phyloP scores from a whole-genome alignment of 2,329 filamentous ascomycete species.

The Xylariaceae sp. region DNA sequence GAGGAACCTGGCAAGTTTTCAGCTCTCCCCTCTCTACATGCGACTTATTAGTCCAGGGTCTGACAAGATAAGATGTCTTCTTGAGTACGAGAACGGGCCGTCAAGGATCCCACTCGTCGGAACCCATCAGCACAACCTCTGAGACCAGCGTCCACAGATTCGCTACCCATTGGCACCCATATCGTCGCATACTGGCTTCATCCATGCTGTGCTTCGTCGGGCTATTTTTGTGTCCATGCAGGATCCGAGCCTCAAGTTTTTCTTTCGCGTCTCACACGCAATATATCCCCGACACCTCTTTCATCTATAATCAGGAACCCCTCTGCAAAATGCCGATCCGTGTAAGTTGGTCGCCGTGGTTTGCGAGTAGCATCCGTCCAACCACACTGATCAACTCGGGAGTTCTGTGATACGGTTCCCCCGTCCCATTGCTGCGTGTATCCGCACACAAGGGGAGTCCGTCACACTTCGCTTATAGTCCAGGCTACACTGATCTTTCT shows the following conservation, averaged over 20 bases:
- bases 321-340: constrained; percentile 12
- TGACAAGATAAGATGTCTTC: neutral
- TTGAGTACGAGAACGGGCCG: neutral
- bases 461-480: no score
- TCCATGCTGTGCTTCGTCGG: neutral
- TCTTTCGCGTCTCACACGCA: neutral
- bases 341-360: neutral
- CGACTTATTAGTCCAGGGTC: neutral
- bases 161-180: neutral
- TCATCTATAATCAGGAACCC: neutral
- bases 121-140: neutral
- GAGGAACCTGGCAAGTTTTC: neutral
- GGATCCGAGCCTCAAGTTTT: neutral
- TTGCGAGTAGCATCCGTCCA: neutral
- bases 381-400: neutral
- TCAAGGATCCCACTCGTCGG: neutral
- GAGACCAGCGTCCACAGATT: constrained; percentile 11
- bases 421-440: no score
- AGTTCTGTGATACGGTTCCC: no score
- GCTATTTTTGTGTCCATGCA: neutral
- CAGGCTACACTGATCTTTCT: no score
- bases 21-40: neutral
- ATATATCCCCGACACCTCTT: constrained; percentile 1
- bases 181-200: neutral
- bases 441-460: no score